Base-by-base conservation (phyloP, 2,329 filamentous ascomycete species). In the Monascus ruber region DNA sequence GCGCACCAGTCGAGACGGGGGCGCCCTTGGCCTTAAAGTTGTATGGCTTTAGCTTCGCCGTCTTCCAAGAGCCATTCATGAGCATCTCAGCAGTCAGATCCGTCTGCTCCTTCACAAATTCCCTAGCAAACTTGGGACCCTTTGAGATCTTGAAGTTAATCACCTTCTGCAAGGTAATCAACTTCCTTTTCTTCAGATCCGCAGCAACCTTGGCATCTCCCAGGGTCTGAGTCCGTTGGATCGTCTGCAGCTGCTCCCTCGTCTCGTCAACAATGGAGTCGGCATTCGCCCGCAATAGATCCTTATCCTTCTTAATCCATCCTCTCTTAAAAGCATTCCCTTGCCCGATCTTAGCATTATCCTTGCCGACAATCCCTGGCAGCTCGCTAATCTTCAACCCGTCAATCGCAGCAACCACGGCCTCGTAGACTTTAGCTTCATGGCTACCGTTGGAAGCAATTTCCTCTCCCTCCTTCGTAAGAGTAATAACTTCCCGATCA, bases 71-170 rank as follows among this genome's bases (percentile, higher is more conserved):
- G 33, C 89, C 89, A 54, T 72, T 74, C 41, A 80, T 71, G 48
- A 98, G 71, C 84, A 98, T 94, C 42, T 98, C 91, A 38, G 80
- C 82, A 7, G 91, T 96, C 56, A 98, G 70, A 60, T 98, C 91
- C 33, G 91, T 95, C 65, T 93, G 86, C 68, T 96, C 88, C 64
- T 93, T 86, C 34, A 83, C 74, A 48, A 96, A 84, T 64, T 94
- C 83, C 36, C 83, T 76, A 33, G 87, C 85, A 59, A 87, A 98
- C 63, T 94, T 94, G 44, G 79, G 67, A 0, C 87, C 91, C 70
- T 95, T 95, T 43, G 70, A 70, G 43, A 94, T 79, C 50, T 76
- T 83, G 74, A 91, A 98, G 60, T 71, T 79, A 53, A 94, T 83
- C 42, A 85, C 76, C 70, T 95, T 96, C 51, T 85, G 79, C 56